These are phyloP conservation scores for Colletotrichum sp. DNA, from an alignment of 2,329 filamentous ascomycete species.

Conservation along the genomic window DNA sequence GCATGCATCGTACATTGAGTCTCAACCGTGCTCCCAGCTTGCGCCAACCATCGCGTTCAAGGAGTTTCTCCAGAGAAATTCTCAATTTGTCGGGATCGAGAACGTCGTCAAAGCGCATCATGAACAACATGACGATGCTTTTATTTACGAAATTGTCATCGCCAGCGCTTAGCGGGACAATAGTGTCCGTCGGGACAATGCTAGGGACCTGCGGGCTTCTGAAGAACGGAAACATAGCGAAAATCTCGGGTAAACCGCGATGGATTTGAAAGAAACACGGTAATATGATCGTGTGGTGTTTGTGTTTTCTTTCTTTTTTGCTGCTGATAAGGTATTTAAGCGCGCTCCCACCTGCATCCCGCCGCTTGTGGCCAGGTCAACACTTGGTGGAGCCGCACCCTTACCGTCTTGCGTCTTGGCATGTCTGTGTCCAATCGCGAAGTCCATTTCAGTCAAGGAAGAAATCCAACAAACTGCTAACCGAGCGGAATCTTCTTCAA, in stretches of 20 bases:
- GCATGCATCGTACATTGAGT: not conserved
- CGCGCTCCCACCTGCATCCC: not conserved
- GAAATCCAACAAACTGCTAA: not conserved
- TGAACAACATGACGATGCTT: constrained; percentile 32
- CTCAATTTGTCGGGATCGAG: constrained; percentile 27
- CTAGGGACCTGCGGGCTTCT: not conserved
- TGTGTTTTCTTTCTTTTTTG: not conserved
- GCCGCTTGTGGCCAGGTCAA: not conserved
- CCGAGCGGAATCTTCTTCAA: not conserved
- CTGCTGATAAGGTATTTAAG: not conserved
- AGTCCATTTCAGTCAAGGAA: not conserved
- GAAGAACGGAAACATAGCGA: not conserved
- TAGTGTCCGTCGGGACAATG: constrained; percentile 17
- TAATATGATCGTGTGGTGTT: not conserved
- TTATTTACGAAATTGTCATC: constrained; percentile 29
- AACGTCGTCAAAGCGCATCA: constrained; percentile 31
- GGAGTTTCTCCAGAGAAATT: constrained; percentile 7
- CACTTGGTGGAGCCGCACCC: not conserved
- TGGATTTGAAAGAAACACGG: not conserved
- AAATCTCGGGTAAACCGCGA: not conserved
- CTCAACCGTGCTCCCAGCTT: not conserved
- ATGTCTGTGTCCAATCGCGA: not conserved
- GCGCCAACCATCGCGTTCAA: not conserved
- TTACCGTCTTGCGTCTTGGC: not conserved
- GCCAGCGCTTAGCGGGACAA: constrained; percentile 33